Evolutionary conservation across 1,139 yeast genomes (phyloP), one percentile per base, ranked within the genome.

Genomic region (Arxiozyma bovina): DNA sequence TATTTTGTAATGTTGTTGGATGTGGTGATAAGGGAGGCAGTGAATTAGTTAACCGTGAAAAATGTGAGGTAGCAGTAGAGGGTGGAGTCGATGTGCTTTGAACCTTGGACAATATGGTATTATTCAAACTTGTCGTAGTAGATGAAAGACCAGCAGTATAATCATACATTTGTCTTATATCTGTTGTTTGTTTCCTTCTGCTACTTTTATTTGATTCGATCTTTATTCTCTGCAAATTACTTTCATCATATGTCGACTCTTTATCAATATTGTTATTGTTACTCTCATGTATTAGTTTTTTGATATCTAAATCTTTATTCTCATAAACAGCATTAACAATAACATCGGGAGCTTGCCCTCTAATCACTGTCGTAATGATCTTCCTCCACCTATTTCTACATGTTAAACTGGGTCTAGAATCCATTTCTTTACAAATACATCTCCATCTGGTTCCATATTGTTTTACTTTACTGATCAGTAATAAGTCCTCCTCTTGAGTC

Each of bases 351-450:
- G 72, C 72, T 50, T 62, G 63, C 4, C 84, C 85, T 60, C 87
- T 72, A 1, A 83, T 89, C 11, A 85, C 86, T 60, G 83, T 83
- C 0, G 94, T 83, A 50, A 87, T 85, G 48, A 91, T 79, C 65
- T 87, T 88, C 61, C 97, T 77, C 96, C 96, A 91, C 57, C 96
- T 76, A 70, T 91, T 91, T 58, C 98, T 75, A 66, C 97, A 90
- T 0, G 96, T 89, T 55, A 91, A 76, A 56, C 95, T 85, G 1
- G 97, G 96, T 54, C 98, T 74, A 50, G 93, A 87, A 47, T 79
- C 78, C 76, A 91, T 81, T 51, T 80, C 83, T 50, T 73, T 68
- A 1, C 96, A 82, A 3, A 91, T 86, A 1, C 86, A 82, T 61
- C 95, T 78, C 98, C 98, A 91, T 68, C 87, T 86, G 0, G 96